Evolutionary conservation across 331 rosid species (phyloP).

Genomic region (Spiraea crenata): DNA sequence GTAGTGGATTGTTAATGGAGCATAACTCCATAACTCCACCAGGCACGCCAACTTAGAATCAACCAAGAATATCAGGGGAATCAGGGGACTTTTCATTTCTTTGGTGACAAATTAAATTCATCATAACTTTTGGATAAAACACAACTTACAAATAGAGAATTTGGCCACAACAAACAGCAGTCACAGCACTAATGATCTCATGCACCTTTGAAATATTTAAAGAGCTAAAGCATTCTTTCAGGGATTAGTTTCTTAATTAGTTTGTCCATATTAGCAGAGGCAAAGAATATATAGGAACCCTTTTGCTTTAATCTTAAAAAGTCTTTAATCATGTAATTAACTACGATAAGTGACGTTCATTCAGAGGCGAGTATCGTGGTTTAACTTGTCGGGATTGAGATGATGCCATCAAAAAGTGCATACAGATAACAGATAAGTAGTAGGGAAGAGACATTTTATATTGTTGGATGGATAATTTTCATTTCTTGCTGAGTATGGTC

Average conservation of each 20-base stretch:
- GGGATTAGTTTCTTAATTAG: background rate
- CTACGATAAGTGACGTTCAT: background rate
- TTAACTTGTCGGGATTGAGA: background rate
- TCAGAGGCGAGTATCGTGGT: background rate
- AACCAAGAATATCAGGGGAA: background rate
- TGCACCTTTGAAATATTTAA: background rate
- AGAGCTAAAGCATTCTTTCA: too few relatives aligned
- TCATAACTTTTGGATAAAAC: too few relatives aligned
- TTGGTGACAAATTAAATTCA: background rate
- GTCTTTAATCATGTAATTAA: background rate
- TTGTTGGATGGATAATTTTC: too few relatives aligned
- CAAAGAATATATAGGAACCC: background rate
- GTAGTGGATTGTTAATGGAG: conserved; percentile 2
- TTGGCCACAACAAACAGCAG: too few relatives aligned
- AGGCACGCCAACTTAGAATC: background rate
- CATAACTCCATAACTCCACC: background rate
- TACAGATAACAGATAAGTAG: background rate
- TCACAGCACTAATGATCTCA: background rate
- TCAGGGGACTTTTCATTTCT: background rate
- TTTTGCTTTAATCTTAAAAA: background rate
- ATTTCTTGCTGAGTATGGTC: too few relatives aligned
- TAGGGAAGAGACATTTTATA: too few relatives aligned
- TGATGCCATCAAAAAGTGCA: background rate
- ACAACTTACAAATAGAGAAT: too few relatives aligned
- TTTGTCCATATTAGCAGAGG: background rate